Evolutionary conservation across 2,329 filamentous ascomycete species (phyloP).

Genomic region (Botrytis aclada): DNA sequence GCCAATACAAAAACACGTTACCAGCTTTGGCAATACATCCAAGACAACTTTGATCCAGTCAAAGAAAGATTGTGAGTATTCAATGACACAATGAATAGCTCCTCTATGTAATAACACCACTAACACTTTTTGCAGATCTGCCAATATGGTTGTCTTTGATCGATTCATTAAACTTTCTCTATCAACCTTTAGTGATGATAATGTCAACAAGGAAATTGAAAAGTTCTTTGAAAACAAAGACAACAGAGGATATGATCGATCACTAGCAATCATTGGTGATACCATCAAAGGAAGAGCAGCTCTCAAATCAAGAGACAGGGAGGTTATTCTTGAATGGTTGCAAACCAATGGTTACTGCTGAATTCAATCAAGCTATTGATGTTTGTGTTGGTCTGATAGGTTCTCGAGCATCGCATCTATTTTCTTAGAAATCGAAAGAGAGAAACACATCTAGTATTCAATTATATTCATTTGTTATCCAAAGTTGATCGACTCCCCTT

Average conservation of each 20-base stretch:
- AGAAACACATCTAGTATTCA: neutral
- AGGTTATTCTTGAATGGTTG: slow-evolving; percentile 76
- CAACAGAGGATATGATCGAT: slow-evolving; percentile 80
- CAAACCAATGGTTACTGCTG: slow-evolving; percentile 53
- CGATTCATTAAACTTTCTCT: slow-evolving; percentile 79
- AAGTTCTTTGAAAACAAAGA: slow-evolving; percentile 85
- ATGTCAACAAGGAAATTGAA: slow-evolving; percentile 71
- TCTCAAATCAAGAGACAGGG: slow-evolving; percentile 76
- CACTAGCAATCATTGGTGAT: slow-evolving; percentile 80
- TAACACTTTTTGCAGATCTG: slow-evolving; percentile 40
- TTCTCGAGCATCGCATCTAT: neutral
- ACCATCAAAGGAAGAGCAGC: slow-evolving; percentile 78
- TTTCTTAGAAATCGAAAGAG: neutral
- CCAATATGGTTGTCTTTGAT: slow-evolving; percentile 85
- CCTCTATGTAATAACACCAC: neutral
- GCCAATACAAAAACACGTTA: slow-evolving; percentile 70
- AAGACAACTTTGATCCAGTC: slow-evolving; percentile 75
- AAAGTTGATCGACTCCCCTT: neutral
- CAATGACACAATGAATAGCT: neutral
- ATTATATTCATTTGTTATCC: neutral
- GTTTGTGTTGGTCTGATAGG: neutral
- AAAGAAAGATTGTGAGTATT: slow-evolving; percentile 57
- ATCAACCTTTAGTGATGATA: slow-evolving; percentile 71
- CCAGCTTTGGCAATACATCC: slow-evolving; percentile 81
- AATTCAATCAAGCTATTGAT: neutral